A percentile compares a stretch with the other conserved stretches of the same genome.
phyloP scores from a whole-genome alignment of 441 rosid genomes.

The Gossypium trilobum region DNA sequence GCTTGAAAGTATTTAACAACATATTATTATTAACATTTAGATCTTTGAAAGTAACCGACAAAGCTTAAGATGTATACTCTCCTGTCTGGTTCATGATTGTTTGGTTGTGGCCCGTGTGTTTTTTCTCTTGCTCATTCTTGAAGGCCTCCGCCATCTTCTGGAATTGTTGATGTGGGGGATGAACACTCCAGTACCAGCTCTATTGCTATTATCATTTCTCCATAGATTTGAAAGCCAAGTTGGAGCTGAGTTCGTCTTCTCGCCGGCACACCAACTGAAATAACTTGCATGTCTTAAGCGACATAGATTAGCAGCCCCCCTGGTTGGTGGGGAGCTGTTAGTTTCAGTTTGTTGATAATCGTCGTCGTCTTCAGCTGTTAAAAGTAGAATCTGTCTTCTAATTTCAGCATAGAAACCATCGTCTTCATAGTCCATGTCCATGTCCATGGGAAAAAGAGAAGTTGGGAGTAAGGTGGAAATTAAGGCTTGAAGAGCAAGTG shows the following conservation, averaged over 20 bases:
- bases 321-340: background rate
- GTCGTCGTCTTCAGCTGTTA: constrained; percentile 38
- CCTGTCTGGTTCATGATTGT: background rate
- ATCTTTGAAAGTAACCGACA: no score
- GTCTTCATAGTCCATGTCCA: constrained; percentile 20
- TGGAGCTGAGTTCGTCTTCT: constrained; percentile 20
- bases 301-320: no score
- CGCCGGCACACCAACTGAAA: constrained; percentile 25
- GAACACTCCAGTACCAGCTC: constrained; percentile 56
- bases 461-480: no score
- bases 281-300: constrained; percentile 18
- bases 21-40: background rate
- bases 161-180: constrained; percentile 33
- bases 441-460: background rate
- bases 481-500: no score
- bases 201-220: constrained; percentile 27
- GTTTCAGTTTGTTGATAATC: background rate
- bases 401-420: constrained; percentile 36
- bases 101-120: constrained; percentile 11
- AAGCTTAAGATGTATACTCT: no score
- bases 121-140: constrained; percentile 13
- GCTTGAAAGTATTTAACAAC: background rate
- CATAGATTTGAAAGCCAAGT: constrained; percentile 33
- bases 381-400: constrained; percentile 32
- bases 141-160: constrained; percentile 20